Evolutionary conservation across 169 alveolate genomes (phyloP), one percentile per base, ranked within the genome.

Genomic region (Cryptosporidium felis): DNA sequence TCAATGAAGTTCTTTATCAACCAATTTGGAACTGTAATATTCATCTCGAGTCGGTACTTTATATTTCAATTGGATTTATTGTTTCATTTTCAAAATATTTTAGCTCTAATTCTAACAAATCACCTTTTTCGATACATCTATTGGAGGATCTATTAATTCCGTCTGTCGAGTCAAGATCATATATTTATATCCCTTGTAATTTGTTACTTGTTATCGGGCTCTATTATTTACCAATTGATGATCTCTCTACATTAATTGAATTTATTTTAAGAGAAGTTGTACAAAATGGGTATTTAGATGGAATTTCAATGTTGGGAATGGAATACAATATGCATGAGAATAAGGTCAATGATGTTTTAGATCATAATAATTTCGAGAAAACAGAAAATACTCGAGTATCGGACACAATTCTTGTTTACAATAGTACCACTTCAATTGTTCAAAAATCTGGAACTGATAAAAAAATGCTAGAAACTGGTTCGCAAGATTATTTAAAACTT

Each of bases 201-300:
- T 38, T 49, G 14, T 74, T 74, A 26, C 36, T 74, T 8, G 12
- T 56, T 16, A 36, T 74, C 56, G 63, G 74, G 10, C 12, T 74
- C 14, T 74, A 74, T 38, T 74, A 74, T 38, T 74, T 74, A 21
- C 42, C 58, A 5, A 16, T 74, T 9, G 59, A 38, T 2, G 46
- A 36, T 18, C 21, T 74, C 38, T 53, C 60, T 8, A 51, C 21
- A 23, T 56, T 74, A 4, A 56, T 74, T 5, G 60, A 74, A 21
- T 1, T 21, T 18, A 36, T 53, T 3, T 23, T 40, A 16, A 16
- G 34, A 41, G 28, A 53, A 53, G 23, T 56, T 65, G 36, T 42
- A 21, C 38, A 49, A 51, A 49, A 74, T 53, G 85, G 85, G 10
- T 41, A 53, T 51, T 36, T 74, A 41, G 85, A 74, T 34, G 63